These are phyloP conservation scores for Globisporangium camurandrum DNA, from an alignment of 352 stramenopile genomes.

Conservation along the genomic window DNA sequence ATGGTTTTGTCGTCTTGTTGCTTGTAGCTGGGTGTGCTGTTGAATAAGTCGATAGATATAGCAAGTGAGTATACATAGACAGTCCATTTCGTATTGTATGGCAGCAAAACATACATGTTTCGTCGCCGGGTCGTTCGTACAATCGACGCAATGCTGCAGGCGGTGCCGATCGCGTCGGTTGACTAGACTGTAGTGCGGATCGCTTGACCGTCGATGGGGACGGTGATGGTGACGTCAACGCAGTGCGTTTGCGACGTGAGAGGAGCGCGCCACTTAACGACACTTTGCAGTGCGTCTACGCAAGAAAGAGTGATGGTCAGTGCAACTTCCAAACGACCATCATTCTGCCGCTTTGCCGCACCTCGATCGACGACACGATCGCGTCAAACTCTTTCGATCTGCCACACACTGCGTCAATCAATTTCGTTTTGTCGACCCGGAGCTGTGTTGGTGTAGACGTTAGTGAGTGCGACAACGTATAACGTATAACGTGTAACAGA, in stretches of 20 bases:
- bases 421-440: constrained; percentile 43
- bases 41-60: background rate
- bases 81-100: too few species aligned
- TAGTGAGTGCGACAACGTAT: background rate
- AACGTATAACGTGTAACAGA: constrained; percentile 1
- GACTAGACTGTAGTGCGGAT: background rate
- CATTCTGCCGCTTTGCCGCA: too few species aligned
- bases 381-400: constrained; percentile 54
- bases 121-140: background rate
- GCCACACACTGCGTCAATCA: constrained; percentile 53
- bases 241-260: constrained; percentile 23
- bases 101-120: background rate
- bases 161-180: background rate
- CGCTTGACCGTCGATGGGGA: background rate
- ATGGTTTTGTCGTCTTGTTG: background rate
- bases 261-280: constrained; percentile 34
- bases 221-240: background rate
- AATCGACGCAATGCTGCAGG: background rate
- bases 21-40: background rate
- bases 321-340: too few species aligned
- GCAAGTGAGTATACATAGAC: background rate
- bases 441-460: too few species aligned
- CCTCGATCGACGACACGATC: constrained; percentile 65
- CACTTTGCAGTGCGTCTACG: constrained; percentile 29
- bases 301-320: constrained; percentile 1